These are phyloP conservation scores for Phaeosphaeria sp. DNA, from an alignment of 2,329 filamentous ascomycete genomes.

Conservation along the genomic window DNA sequence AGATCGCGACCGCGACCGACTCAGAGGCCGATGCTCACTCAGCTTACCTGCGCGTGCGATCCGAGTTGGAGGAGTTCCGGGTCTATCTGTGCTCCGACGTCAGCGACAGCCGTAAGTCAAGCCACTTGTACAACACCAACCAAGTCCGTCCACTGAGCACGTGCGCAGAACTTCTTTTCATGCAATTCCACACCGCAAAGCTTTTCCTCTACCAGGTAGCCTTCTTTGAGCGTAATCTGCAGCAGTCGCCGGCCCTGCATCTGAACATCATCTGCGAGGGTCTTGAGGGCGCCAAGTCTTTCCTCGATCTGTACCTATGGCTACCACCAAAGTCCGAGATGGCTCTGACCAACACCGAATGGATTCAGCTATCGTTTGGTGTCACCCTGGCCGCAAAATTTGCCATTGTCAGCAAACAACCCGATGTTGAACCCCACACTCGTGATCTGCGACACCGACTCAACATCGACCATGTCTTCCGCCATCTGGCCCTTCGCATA, in stretches of 20 bases:
- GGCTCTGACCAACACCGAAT: constrained; percentile 49
- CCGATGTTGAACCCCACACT: constrained; percentile 31
- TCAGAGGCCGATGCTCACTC: constrained; percentile 36
- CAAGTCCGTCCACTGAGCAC: constrained; percentile 4
- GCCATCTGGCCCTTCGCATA: constrained; percentile 32
- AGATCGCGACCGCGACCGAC: constrained; percentile 20
- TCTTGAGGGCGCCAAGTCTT: constrained; percentile 35
- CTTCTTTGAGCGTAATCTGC: constrained; percentile 41
- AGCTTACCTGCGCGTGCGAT: constrained; percentile 37
- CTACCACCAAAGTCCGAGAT: constrained; percentile 46
- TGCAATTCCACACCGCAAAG: constrained; percentile 50
- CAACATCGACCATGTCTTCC: constrained; percentile 37
- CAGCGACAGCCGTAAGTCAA: constrained; percentile 38
- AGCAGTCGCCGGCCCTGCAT: constrained; percentile 33
- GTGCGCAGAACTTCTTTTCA: constrained; percentile 44
- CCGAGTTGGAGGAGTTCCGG: constrained; percentile 44
- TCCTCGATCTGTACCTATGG: constrained; percentile 42
- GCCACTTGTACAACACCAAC: not conserved
- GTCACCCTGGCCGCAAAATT: constrained; percentile 41
- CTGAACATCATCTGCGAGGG: constrained; percentile 30
- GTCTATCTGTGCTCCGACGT: constrained; percentile 34
- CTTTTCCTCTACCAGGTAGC: constrained; percentile 51
- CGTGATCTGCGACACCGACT: constrained; percentile 33
- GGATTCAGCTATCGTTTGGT: constrained; percentile 50
- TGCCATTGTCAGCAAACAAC: constrained; percentile 33